These are phyloP conservation scores for Hypoxylon fuscum DNA, from an alignment of 495 filamentous ascomycete species.

Conservation along the genomic window DNA sequence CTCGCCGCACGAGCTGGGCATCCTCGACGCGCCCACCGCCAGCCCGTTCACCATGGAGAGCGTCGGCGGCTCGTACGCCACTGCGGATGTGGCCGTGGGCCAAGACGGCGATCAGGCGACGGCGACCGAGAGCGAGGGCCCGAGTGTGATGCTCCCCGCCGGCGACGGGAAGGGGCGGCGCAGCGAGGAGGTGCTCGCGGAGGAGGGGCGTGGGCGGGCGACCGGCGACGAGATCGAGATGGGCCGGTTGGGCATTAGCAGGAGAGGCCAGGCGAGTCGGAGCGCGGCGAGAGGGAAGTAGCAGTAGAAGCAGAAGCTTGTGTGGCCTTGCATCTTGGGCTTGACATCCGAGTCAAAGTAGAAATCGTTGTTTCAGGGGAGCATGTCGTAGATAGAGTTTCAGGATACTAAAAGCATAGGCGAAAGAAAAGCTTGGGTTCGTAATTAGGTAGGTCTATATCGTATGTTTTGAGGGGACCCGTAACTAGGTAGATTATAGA, in stretches of 20 bases:
- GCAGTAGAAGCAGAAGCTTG: constrained; percentile 7
- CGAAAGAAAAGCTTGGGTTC: not conserved
- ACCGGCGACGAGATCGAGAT: constrained; percentile 32
- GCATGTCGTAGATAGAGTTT: not conserved
- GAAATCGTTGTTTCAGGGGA: not conserved
- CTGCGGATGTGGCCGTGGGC: not conserved
- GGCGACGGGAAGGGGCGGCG: constrained; percentile 20
- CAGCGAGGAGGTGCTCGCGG: constrained; percentile 47
- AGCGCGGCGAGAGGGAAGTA: constrained; percentile 17
- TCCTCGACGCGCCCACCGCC: constrained; percentile 83
- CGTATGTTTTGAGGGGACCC: no score
- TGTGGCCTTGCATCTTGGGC: no score
- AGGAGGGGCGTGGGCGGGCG: constrained; percentile 40
- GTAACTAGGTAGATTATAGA: no score
- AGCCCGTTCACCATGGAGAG: constrained; percentile 88
- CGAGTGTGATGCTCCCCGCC: not conserved
- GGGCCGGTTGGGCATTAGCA: constrained; percentile 31
- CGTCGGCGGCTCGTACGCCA: constrained; percentile 74
- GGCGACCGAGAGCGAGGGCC: constrained; percentile 3
- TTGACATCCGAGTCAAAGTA: no score
- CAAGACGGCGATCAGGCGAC: constrained; percentile 12
- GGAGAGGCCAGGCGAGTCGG: constrained; percentile 31
- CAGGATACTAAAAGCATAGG: not conserved
- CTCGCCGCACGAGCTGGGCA: constrained; percentile 68
- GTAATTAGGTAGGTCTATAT: not conserved